phyloP scores from a whole-genome alignment of 352 stramenopile genomes.

The Phytopythium sindhum region DNA sequence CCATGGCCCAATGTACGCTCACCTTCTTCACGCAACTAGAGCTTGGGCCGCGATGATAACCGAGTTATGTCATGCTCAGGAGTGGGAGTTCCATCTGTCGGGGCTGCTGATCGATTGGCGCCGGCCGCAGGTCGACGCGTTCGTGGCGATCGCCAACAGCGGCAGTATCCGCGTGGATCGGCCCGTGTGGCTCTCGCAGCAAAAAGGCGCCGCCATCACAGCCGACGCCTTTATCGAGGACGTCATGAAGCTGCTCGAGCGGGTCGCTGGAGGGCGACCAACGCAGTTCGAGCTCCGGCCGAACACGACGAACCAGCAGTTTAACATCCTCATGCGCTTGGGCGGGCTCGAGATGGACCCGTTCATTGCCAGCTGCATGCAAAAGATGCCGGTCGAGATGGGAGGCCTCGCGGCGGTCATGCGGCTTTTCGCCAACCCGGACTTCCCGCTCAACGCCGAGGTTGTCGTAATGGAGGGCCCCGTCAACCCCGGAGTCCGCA shows the following conservation, averaged over 20 bases:
- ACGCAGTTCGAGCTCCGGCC: constrained; percentile 4
- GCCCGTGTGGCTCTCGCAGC: constrained; percentile 1
- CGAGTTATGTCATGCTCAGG: neutral
- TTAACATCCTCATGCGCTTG: constrained; percentile 12
- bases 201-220: neutral
- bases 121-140: neutral
- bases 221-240: neutral
- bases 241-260: constrained; percentile 3
- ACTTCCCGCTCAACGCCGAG: constrained; percentile 1
- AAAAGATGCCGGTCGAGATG: constrained; percentile 6
- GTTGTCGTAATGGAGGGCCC: neutral
- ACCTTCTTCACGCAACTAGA: too few relatives aligned
- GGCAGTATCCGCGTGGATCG: neutral
- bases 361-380: constrained; percentile 17
- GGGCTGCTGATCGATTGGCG: constrained; percentile 1
- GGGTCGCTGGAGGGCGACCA: neutral
- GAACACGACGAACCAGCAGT: constrained; percentile 11
- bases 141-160: constrained; percentile 7
- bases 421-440: constrained; percentile 3
- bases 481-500: neutral
- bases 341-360: constrained; percentile 16
- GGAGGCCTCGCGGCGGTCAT: constrained; percentile 2
- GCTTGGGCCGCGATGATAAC: neutral
- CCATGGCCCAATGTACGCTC: neutral
- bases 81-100: neutral